Evolutionary conservation across 345 rosid species (phyloP), one percentile per base, ranked within the genome.

Genomic region (Gossypium sturtianum): DNA sequence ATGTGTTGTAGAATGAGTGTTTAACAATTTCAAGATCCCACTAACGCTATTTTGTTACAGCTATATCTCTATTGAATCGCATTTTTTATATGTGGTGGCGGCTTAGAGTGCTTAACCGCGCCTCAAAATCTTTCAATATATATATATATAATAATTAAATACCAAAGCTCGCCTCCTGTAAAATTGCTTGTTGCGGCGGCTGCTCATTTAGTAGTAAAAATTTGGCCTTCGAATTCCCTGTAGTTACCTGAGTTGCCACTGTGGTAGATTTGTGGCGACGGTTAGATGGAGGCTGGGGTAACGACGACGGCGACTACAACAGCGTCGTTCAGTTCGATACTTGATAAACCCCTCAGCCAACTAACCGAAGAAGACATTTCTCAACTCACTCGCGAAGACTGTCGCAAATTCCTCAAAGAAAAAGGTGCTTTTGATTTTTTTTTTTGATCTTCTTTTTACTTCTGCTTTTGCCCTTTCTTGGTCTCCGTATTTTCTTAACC

Each of bases 311-410:
- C 41, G 19, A 68, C 72, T 2, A 12, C 54, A 25, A 34, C 71
- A 8, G 12, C 52, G 29, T 78, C 94, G 13, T 84, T 82, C 53
- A 85, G 88, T 80, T 87, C 89, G 34, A 84, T 89, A 79, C 97
- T 93, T 0, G 91, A 86, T 78, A 93, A 89, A 78, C 97, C 98
- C 57, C 84, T 90, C 41, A 77, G 84, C 77, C 93, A 90, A 34
- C 89, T 89, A 74, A 92, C 97, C 6, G 97, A 94, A 76, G 97
- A 92, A 19, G 98, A 94, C 91, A 92, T 94, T 89, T 88, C 98
- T 34, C 97, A 92, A 91, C 88, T 94, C 79, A 92, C 97, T 6
- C 98, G 97, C 49, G 97, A 92, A 64, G 98, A 94, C 77, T 92
- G 97, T 84, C 93, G 97, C 76, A 89, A 86, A 71, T 94, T 84